Base-by-base conservation (phyloP, 2,329 filamentous ascomycete genomes). In the Coleophoma cylindrospora region DNA sequence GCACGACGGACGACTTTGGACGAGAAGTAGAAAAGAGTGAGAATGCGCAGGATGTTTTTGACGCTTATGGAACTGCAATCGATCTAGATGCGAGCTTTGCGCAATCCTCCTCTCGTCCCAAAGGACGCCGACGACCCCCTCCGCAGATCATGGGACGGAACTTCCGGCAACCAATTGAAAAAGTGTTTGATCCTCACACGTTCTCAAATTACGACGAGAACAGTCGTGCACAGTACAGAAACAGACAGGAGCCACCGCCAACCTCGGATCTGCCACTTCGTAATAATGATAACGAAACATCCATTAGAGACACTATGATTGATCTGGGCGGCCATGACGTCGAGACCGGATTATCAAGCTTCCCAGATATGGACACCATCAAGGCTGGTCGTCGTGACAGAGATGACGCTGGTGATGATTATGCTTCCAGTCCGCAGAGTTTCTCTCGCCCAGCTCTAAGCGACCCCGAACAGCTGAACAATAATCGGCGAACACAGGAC, bases 131-230 rank as follows among this genome's bases (percentile, higher is more conserved):
- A 15, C 70, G 77, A 48, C 76, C 79, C 15, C 80, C 80, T 0
- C 81, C 81, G 3, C 77, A 82, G 44, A 74, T 76, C 22, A 68
- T 84, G 6, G 76, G 79, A 2, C 27, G 27, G 27, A 76, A 1
- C 68, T 81, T 53, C 54, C 56, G 12, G 79, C 76, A 54, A 10
- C 82, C 82, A 0, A 65, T 86, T 4, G 81, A 85, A 56, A 84
- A 83, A 54, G 70, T 86, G 0, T 86, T 86, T 59, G 82, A 86
- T 51, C 81, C 81, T 5, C 81, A 84, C 60, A 84, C 82, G 0
- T 76, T 82, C 34, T 80, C 80, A 2, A 82, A 75, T 53, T 86
- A 86, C 54, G 75, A 82, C 21, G 81, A 85, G 52, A 84, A 85
- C 54, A 81, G 80, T 15, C 71, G 78, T 32, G 71, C 71, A 38